Base-by-base conservation (phyloP, 2,329 filamentous ascomycete genomes). In the Stagonosporopsis rhizophila region DNA sequence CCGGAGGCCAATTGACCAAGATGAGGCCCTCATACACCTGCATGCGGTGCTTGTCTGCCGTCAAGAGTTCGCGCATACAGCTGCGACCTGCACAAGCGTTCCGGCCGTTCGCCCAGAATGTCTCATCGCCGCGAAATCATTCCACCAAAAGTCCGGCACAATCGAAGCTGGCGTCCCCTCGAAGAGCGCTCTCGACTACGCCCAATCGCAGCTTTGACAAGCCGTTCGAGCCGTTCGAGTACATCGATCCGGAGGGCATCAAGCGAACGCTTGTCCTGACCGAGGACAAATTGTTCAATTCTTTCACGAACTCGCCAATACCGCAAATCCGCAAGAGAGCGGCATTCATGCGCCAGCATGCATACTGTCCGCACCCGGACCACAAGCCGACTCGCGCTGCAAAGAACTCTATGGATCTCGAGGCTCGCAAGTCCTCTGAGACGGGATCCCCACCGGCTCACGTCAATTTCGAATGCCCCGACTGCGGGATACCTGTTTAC, bases 401-500 rank as follows among this genome's bases (percentile, higher is more conserved):
- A 1, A 83, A 83, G 49, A 87, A 87, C 30, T 83, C 87, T 1
- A 79, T 86, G 56, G 87, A 89, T 64, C 81, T 85, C 11, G 87
- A 90, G 72, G 82, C 82, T 30, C 80, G 81, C 59, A 87, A 88
- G 70, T 76, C 79, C 17, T 72, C 78, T 17, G 83, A 80, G 11
- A 86, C 84, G 22, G 69, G 77, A 35, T 77, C 87, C 59, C 83
- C 91, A 9, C 89, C 94, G 0, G 87, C 88, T 15, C 92, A 96
- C 76, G 92, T 97, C 48, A 83, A 90, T 65, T 97, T 96, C 71
- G 95, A 98, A 76, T 99, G 95, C 69, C 93, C 95, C 0, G 94
- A 99, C 75, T 99, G 95, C 68, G 95, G 95, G 14, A 85, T 98
- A 38, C 93, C 96, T 0, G 88, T 96, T 6, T 96, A 95, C 74